Evolutionary conservation across 768 basidiomycete genomes (phyloP).

Genomic region (Fomitopsis serialis): DNA sequence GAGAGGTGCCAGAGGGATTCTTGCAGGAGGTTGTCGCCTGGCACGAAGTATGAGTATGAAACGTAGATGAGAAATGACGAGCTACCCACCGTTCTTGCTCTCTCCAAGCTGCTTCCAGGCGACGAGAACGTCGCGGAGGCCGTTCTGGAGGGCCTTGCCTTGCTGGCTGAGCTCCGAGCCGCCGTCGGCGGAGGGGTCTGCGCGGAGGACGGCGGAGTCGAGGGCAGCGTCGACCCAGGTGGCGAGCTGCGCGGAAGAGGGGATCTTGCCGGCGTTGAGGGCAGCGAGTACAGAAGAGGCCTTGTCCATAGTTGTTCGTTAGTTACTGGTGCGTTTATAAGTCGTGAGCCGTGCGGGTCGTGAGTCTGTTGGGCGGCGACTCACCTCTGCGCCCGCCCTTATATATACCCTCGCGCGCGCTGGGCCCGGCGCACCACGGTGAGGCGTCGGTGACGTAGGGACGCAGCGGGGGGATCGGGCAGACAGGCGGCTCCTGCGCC

Average conservation of each 20-base stretch:
- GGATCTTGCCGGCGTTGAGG: constrained; percentile 66
- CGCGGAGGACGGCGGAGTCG: constrained; percentile 39
- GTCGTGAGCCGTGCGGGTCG: too few relatives aligned
- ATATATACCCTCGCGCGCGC: not conserved
- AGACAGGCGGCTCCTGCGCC: too few relatives aligned
- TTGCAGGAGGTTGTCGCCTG: constrained; percentile 64
- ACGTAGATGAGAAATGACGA: too few relatives aligned
- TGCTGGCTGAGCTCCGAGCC: constrained; percentile 49
- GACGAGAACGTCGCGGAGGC: constrained; percentile 46
- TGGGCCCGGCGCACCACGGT: not conserved
- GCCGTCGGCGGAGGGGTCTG: constrained; percentile 32
- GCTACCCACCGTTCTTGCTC: constrained; percentile 51
- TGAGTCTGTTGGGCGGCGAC: not conserved
- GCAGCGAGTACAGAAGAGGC: constrained; percentile 59
- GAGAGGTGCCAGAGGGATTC: constrained; percentile 61
- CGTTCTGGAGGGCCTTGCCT: constrained; percentile 46
- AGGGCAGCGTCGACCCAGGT: constrained; percentile 51
- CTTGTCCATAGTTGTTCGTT: constrained; percentile 49
- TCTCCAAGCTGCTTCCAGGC: constrained; percentile 50
- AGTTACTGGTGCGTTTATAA: too few relatives aligned
- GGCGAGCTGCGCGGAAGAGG: constrained; percentile 52
- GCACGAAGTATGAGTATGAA: too few relatives aligned
- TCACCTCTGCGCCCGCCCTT: not conserved
- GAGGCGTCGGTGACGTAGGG: not conserved
- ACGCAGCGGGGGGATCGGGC: too few relatives aligned